phyloP scores from a whole-genome alignment of 768 basidiomycete genomes.

The Trametes sanguinea region DNA sequence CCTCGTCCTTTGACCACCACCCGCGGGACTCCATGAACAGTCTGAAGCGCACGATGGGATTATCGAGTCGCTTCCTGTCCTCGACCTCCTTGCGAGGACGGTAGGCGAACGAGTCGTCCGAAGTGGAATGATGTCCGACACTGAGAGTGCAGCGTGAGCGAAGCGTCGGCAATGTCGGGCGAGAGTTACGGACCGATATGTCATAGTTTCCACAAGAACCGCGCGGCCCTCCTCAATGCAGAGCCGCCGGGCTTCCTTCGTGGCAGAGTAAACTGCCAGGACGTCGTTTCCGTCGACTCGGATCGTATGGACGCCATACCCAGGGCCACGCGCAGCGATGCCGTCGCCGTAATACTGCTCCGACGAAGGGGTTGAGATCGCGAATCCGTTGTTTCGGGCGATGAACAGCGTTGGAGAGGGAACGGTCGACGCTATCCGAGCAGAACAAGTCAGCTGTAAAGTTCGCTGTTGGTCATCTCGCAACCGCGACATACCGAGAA shows the following conservation, averaged over 20 bases:
- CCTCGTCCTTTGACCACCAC: slow-evolving; percentile 83
- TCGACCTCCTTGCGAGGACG: slow-evolving; percentile 88
- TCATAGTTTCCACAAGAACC: slow-evolving; percentile 88
- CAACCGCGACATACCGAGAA: slow-evolving; percentile 41
- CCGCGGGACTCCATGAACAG: slow-evolving; percentile 77
- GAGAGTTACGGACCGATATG: slow-evolving; percentile 61
- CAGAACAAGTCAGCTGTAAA: neutral
- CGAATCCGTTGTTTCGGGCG: slow-evolving; percentile 87
- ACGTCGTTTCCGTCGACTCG: slow-evolving; percentile 94
- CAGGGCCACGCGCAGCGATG: slow-evolving; percentile 88
- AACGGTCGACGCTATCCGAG: slow-evolving; percentile 59
- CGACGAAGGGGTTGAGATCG: slow-evolving; percentile 87
- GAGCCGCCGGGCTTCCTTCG: slow-evolving; percentile 67
- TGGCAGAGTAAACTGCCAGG: slow-evolving; percentile 76
- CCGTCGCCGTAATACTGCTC: slow-evolving; percentile 95
- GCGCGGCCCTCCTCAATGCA: slow-evolving; percentile 80
- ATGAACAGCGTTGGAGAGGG: slow-evolving; percentile 75
- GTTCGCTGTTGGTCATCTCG: neutral
- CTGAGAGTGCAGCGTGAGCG: slow-evolving; percentile 36
- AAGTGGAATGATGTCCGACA: slow-evolving; percentile 93
- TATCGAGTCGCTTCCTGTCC: slow-evolving; percentile 87
- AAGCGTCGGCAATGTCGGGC: neutral
- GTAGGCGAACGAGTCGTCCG: slow-evolving; percentile 95
- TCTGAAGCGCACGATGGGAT: slow-evolving; percentile 84
- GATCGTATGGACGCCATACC: slow-evolving; percentile 89